These are phyloP conservation scores for Mimosa bimucronata DNA, from an alignment of 306 rosid species.

Conservation along the genomic window DNA sequence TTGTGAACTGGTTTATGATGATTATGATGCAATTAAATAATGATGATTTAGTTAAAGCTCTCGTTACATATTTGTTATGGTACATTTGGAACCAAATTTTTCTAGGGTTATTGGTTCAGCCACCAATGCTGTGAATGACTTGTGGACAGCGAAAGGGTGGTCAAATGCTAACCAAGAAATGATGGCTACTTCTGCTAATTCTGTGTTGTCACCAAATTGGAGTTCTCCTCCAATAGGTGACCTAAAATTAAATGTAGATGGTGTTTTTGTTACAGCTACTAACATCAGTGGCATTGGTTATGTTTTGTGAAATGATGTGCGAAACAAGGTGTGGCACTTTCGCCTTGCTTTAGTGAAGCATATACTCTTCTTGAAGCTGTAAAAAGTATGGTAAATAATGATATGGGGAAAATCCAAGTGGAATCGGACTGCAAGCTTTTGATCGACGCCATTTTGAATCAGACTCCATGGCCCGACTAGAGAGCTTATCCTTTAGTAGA, in stretches of 20 bases:
- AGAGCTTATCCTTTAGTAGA: neutral
- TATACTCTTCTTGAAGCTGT: neutral
- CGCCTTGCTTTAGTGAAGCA: neutral
- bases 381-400: neutral
- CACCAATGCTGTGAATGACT: too few relatives aligned
- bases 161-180: too few relatives aligned
- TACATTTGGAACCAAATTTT: neutral
- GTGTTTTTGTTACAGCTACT: neutral
- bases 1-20: too few relatives aligned
- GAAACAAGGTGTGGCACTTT: too few relatives aligned
- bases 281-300: neutral
- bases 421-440: neutral
- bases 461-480: too few relatives aligned
- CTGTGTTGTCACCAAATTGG: neutral
- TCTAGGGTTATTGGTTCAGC: neutral
- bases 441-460: neutral
- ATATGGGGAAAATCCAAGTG: too few relatives aligned
- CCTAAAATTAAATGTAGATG: neutral
- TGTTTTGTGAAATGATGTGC: neutral
- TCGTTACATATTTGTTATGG: neutral
- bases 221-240: neutral
- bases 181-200: too few relatives aligned
- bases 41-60: neutral
- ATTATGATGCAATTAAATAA: too few relatives aligned
- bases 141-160: too few relatives aligned